These are phyloP conservation scores for Stagonosporopsis rhizophila DNA, from an alignment of 2,329 filamentous ascomycete species.

Conservation along the genomic window DNA sequence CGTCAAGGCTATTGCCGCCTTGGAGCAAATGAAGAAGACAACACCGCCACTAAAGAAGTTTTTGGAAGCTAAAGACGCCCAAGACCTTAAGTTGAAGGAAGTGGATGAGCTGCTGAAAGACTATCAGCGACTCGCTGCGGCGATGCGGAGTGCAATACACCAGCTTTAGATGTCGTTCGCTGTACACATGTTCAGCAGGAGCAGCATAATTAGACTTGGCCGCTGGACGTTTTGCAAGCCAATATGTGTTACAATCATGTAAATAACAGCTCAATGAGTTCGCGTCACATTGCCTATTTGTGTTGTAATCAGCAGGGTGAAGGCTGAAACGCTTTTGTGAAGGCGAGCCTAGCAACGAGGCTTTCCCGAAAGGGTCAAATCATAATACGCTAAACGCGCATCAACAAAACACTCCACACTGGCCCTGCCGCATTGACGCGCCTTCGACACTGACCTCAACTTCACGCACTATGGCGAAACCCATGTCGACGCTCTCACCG, in stretches of 20 bases:
- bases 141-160: constrained; percentile 53
- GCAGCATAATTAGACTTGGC: not conserved
- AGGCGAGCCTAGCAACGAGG: constrained; percentile 11
- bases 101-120: constrained; percentile 56
- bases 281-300: too few relatives aligned
- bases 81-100: constrained; percentile 56
- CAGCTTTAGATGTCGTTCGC: constrained; percentile 19
- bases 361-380: constrained; percentile 9
- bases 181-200: constrained; percentile 1
- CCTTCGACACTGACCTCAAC: not conserved
- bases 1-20: constrained; percentile 51
- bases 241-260: not conserved
- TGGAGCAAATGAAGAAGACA: constrained; percentile 55
- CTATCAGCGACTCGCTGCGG: constrained; percentile 54
- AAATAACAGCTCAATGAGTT: not conserved
- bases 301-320: constrained; percentile 3
- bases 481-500: constrained; percentile 41
- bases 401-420: constrained; percentile 22
- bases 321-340: constrained; percentile 2
- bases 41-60: constrained; percentile 57
- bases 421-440: constrained; percentile 23
- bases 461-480: constrained; percentile 37
- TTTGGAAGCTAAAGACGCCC: constrained; percentile 54
- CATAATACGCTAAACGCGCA: not conserved
- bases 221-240: not conserved